A percentile compares a stretch with the other conserved stretches of the same genome.
Evolutionary conservation across 1,284 basidiomycete genomes (phyloP).

Genomic region (Cystobasidium sp.): DNA sequence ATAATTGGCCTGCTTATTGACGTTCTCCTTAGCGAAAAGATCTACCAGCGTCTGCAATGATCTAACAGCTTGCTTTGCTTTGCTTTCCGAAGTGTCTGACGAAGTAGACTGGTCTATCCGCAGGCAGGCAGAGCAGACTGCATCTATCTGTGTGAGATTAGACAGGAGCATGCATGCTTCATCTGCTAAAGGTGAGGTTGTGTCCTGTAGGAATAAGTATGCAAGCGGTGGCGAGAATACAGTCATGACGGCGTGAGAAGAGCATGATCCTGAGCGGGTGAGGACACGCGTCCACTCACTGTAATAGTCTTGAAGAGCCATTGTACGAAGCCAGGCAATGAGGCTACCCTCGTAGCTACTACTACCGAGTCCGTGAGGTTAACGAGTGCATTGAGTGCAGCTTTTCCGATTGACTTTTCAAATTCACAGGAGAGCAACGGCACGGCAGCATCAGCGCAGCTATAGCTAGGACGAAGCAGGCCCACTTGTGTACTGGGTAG

Average conservation of each 20-base stretch:
- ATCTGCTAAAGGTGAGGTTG: constrained; percentile 86
- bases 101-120: constrained; percentile 19
- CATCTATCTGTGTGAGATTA: constrained; percentile 82
- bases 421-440: constrained; percentile 16
- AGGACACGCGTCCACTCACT: constrained; percentile 62
- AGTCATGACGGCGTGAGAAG: neutral
- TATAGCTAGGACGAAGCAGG: neutral
- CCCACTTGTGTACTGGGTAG: neutral
- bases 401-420: constrained; percentile 81
- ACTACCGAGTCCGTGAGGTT: constrained; percentile 87
- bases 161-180: constrained; percentile 95
- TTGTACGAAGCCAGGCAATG: constrained; percentile 73
- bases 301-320: constrained; percentile 91
- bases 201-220: constrained; percentile 66
- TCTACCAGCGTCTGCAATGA: constrained; percentile 62
- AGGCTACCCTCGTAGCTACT: constrained; percentile 68
- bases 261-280: neutral
- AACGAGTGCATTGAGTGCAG: constrained; percentile 90
- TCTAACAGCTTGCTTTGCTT: constrained; percentile 24
- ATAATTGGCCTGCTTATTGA: constrained; percentile 59
- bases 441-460: neutral
- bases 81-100: constrained; percentile 3
- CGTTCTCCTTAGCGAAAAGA: constrained; percentile 70
- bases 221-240: constrained; percentile 16
- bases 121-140: constrained; percentile 71